phyloP scores from a whole-genome alignment of 768 basidiomycete genomes.

The Vararia minispora region DNA sequence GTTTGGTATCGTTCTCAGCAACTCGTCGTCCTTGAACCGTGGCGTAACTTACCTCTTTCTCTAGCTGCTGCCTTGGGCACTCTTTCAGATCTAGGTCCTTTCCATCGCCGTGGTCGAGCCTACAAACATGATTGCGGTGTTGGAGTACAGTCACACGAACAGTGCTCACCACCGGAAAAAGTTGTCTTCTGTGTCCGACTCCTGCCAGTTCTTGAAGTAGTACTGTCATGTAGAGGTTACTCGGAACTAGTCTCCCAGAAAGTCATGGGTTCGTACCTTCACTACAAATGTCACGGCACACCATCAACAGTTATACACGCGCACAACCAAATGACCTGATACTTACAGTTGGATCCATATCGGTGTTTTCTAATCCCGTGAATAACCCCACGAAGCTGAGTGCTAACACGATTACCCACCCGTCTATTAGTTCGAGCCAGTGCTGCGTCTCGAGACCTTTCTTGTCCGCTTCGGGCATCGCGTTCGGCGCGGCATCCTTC shows the following conservation, averaged over 20 bases:
- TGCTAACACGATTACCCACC: constrained; percentile 25
- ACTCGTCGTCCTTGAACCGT: neutral
- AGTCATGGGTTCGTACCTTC: constrained; percentile 22
- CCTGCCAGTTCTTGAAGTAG: constrained; percentile 50
- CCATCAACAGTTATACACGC: neutral
- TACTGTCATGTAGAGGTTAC: constrained; percentile 24
- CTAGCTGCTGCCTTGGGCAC: constrained; percentile 47
- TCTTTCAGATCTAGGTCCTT: constrained; percentile 44
- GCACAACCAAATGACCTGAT: neutral
- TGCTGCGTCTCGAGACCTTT: constrained; percentile 50
- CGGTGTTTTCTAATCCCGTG: constrained; percentile 36
- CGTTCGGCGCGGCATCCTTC: constrained; percentile 19
- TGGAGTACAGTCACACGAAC: neutral
- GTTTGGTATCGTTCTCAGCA: too few relatives aligned
- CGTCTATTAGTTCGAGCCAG: constrained; percentile 53
- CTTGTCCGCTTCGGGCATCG: constrained; percentile 21
- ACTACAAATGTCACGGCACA: constrained; percentile 22
- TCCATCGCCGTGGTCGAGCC: constrained; percentile 54
- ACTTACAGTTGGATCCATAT: constrained; percentile 51
- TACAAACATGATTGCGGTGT: constrained; percentile 14
- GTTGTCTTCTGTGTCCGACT: constrained; percentile 49
- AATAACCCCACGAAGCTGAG: neutral
- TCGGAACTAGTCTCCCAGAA: neutral
- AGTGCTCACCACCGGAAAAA: constrained; percentile 47
- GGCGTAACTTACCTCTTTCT: constrained; percentile 36